phyloP scores from a whole-genome alignment of 1,284 basidiomycete species.

The Ganoderma boninense region DNA sequence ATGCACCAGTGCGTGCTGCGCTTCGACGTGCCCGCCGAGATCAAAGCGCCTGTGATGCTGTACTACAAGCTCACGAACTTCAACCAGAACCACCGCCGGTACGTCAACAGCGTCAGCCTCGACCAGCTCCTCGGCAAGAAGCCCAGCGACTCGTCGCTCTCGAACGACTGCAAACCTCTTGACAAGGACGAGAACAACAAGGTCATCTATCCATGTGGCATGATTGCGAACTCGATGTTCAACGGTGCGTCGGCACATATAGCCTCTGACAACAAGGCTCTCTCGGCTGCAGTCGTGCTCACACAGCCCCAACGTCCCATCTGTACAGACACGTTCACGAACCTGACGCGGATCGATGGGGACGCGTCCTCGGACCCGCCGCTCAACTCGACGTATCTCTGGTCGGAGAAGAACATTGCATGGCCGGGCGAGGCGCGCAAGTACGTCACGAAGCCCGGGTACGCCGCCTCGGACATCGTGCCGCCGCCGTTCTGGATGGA shows the following conservation, averaged over 20 bases:
- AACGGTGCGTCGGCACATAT: constrained; percentile 73
- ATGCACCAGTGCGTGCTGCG: constrained; percentile 76
- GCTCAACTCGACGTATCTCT: constrained; percentile 68
- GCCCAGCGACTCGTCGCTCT: constrained; percentile 59
- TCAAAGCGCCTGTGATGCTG: constrained; percentile 84
- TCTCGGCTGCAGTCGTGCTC: constrained; percentile 12
- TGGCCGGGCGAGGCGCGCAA: constrained; percentile 96
- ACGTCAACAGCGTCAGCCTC: constrained; percentile 91
- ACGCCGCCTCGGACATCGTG: constrained; percentile 69
- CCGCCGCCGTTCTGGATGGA: constrained; percentile 94
- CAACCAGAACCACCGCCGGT: constrained; percentile 98
- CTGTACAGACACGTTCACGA: constrained; percentile 78
- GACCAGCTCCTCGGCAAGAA: constrained; percentile 87
- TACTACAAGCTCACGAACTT: constrained; percentile 98
- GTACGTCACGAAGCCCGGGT: constrained; percentile 75
- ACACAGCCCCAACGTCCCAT: neutral
- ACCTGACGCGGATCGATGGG: constrained; percentile 61
- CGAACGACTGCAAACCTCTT: constrained; percentile 92
- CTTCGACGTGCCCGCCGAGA: constrained; percentile 85
- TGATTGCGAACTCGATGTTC: constrained; percentile 97
- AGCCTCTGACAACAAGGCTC: neutral
- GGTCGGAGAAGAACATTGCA: constrained; percentile 86
- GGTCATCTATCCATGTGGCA: constrained; percentile 92
- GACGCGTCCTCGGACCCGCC: constrained; percentile 50
- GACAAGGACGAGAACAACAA: constrained; percentile 53